phyloP scores from a whole-genome alignment of 2,329 filamentous ascomycete species.

The Leptoxyphium fumago region DNA sequence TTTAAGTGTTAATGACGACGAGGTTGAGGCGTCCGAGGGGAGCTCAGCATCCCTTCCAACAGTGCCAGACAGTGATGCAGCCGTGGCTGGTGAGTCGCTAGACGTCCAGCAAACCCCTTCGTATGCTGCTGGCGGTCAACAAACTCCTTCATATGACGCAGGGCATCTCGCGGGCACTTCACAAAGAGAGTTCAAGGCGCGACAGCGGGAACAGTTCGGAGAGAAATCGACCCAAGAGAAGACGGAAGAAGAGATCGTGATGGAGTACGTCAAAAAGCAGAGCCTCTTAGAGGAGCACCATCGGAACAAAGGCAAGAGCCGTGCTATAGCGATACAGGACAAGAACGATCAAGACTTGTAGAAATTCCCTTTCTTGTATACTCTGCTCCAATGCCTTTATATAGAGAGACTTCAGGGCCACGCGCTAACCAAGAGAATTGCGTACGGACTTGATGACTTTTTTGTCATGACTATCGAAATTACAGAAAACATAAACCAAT shows the following conservation, averaged over 20 bases:
- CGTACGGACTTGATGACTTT: too few relatives aligned
- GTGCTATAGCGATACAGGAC: conserved; percentile 1
- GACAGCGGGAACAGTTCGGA: neutral
- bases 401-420: too few relatives aligned
- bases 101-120: neutral
- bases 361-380: neutral
- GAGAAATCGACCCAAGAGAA: neutral
- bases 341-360: neutral
- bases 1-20: neutral
- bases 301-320: conserved; percentile 2
- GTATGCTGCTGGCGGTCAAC: neutral
- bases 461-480: too few relatives aligned
- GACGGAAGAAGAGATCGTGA: neutral
- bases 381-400: too few relatives aligned
- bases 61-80: too few relatives aligned
- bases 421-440: too few relatives aligned
- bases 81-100: neutral
- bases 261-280: neutral
- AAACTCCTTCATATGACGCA: conserved; percentile 5
- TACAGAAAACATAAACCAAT: too few relatives aligned
- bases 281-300: neutral
- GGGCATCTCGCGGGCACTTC: conserved; percentile 6
- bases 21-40: conserved; percentile 6
- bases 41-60: too few relatives aligned
- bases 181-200: neutral